A percentile compares a stretch with the other conserved stretches of the same genome.
phyloP scores from a whole-genome alignment of 2,329 filamentous ascomycete species.

The Curvularia hawaiiensis region DNA sequence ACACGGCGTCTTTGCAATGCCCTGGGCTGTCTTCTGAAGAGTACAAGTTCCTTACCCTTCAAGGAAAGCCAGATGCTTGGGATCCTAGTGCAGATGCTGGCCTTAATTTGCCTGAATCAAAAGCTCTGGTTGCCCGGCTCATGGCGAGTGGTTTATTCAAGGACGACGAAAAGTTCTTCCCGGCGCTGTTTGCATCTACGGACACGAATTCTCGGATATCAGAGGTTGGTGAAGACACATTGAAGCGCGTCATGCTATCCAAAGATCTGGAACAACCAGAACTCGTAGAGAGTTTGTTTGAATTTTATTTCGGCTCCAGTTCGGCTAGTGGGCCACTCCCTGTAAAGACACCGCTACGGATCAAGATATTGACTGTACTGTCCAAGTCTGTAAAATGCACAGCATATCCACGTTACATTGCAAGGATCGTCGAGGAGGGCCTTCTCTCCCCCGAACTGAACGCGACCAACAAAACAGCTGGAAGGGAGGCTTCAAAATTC shows the following conservation, averaged over 20 bases:
- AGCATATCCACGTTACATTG: constrained; percentile 69
- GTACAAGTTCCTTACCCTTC: constrained; percentile 69
- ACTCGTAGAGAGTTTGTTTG: constrained; percentile 70
- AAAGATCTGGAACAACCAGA: constrained; percentile 72
- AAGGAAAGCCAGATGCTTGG: constrained; percentile 72
- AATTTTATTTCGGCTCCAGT: constrained; percentile 67
- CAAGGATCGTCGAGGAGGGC: constrained; percentile 71
- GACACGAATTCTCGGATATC: constrained; percentile 82
- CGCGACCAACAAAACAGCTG: constrained; percentile 52
- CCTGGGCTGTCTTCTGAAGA: constrained; percentile 70
- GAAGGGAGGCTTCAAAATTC: constrained; percentile 78
- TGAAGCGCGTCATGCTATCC: constrained; percentile 74
- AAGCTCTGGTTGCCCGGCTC: constrained; percentile 71
- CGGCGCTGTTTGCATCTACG: constrained; percentile 81
- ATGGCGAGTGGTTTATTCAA: constrained; percentile 85
- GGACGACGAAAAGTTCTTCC: constrained; percentile 81
- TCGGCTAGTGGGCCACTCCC: constrained; percentile 49
- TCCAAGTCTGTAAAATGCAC: constrained; percentile 78
- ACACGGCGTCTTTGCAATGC: constrained; percentile 49
- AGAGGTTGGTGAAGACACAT: constrained; percentile 83
- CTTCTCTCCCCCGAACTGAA: constrained; percentile 55
- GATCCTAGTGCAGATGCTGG: constrained; percentile 64
- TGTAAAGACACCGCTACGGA: constrained; percentile 72
- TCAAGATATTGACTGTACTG: constrained; percentile 75
- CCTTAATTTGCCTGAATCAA: constrained; percentile 71